These are phyloP conservation scores for Fusarium clavum DNA, from an alignment of 2,329 filamentous ascomycete genomes.

Conservation along the genomic window DNA sequence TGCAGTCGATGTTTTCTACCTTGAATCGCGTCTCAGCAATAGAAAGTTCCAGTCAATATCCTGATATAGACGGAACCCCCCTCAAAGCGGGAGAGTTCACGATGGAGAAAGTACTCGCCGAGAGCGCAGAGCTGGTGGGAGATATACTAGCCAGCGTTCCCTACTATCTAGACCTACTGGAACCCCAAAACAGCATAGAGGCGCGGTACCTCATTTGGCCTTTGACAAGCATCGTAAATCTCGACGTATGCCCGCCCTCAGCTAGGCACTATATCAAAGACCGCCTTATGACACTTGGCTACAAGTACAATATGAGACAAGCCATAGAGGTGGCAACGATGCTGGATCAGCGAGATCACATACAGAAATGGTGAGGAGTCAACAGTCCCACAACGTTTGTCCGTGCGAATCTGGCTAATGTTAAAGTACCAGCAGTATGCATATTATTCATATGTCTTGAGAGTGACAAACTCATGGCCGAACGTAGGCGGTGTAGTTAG, in stretches of 20 bases:
- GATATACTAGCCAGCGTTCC: slow-evolving; percentile 1
- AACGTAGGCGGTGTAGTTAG: background rate
- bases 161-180: background rate
- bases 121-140: background rate
- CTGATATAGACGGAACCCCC: background rate
- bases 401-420: background rate
- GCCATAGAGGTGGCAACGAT: background rate
- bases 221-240: background rate
- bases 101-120: background rate
- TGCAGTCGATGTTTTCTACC: background rate
- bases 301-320: background rate
- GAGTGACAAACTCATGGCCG: rapidly evolving
- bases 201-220: slow-evolving; percentile 5
- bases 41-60: too few species aligned
- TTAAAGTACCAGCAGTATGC: background rate
- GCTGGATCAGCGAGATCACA: background rate
- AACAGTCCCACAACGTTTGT: too few species aligned
- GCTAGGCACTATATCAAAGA: background rate
- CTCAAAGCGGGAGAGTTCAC: background rate
- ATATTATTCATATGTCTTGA: slow-evolving; percentile 2
- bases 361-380: background rate
- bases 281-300: background rate
- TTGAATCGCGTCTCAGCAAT: background rate
- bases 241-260: background rate
- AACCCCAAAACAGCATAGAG: background rate